Evolutionary conservation across 306 rosid species (phyloP), one percentile per base, ranked within the genome.

Genomic region (Malus sylvestris): DNA sequence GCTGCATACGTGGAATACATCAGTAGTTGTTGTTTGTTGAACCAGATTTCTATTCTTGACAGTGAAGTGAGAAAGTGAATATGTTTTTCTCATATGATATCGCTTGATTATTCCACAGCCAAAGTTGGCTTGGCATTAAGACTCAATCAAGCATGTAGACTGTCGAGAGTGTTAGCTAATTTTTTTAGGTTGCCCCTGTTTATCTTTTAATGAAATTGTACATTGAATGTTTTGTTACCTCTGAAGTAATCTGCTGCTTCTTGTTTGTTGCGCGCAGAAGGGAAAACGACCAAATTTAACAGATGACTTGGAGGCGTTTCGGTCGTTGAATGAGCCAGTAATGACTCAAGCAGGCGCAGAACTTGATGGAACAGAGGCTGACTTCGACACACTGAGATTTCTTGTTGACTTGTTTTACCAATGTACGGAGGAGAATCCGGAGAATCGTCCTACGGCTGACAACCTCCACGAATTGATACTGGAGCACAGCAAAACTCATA

Each of bases 401-500:
- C 97, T 91, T 55, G 88, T 93, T 66, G 88, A 92, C 68, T 81
- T 96, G 85, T 96, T 89, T 73, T 86, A 55, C 71, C 87, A 78
- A 70, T 96, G 99, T 72, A 87, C 96, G 1, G 67, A 81, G 70
- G 92, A 88, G 75, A 83, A 88, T 73, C 96, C 96, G 7, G 69
- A n/a, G 10, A 86, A 87, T 62, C 91, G 96, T 20, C 99, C 97
- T 22, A 81, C 92, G 2, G 96, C 97, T 60, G 79, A 91, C 78
- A 82, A 87, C 79, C 90, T 96, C 77, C 73, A 86, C 73, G 79
- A 88, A 81, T 76, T 81, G 85, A 71, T 96, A 81, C 78, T 86
- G 20, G 81, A 76, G 25, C 87, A 71, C 23, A 72, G 86, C 45
- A 72, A 65, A 75, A 38, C 82, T 20, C 66, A 38, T 70, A 49